A percentile compares a stretch with the other conserved stretches of the same genome.
phyloP scores from a whole-genome alignment of 2,329 filamentous ascomycete genomes.

The Aspergillus sp. region DNA sequence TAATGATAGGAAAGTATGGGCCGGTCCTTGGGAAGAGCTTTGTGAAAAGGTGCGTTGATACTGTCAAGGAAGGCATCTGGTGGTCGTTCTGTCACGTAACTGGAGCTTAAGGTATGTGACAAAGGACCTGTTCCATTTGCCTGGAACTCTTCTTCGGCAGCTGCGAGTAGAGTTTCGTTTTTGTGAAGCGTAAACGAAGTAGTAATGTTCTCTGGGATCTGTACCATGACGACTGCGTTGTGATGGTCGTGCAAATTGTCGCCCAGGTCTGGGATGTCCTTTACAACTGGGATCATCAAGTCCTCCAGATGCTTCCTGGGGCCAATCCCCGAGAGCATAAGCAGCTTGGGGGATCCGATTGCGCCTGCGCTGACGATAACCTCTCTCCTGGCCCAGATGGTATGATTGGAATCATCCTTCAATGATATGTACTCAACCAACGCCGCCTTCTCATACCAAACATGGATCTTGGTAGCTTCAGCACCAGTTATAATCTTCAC shows the following conservation, averaged over 20 bases:
- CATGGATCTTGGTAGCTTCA: background rate
- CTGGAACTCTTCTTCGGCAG: background rate
- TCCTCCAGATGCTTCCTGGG: background rate
- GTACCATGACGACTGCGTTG: background rate
- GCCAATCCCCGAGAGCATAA: constrained; percentile 2
- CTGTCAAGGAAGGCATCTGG: background rate
- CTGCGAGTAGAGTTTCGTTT: background rate
- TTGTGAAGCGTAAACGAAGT: background rate
- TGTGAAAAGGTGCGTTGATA: background rate
- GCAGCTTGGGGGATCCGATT: background rate
- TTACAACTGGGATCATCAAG: background rate
- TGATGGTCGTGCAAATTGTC: constrained; percentile 1
- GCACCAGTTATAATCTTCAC: background rate
- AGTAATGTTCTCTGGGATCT: background rate
- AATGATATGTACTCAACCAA: background rate
- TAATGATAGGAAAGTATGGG: background rate
- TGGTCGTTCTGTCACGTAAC: background rate
- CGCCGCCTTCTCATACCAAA: background rate
- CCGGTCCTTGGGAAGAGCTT: background rate
- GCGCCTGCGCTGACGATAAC: background rate
- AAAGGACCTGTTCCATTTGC: background rate
- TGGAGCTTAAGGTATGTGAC: background rate
- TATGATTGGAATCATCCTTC: background rate
- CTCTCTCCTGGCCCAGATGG: background rate
- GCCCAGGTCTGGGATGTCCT: background rate